Evolutionary conservation across 805 yeast genomes (phyloP).

Genomic region (Grigorovia yakushimaensis): DNA sequence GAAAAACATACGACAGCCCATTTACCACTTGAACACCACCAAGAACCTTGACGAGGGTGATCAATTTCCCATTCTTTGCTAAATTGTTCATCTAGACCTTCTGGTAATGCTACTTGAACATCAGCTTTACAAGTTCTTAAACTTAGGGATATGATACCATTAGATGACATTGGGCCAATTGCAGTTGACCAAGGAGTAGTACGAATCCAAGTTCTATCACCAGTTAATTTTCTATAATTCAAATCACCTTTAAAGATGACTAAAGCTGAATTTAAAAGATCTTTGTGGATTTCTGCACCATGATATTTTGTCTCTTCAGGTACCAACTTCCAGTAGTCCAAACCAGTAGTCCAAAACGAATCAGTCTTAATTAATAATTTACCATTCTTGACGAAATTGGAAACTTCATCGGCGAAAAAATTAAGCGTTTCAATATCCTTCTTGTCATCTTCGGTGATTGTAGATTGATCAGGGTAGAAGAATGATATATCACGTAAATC

Average conservation of each 20-base stretch:
- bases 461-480: conserved; percentile 32
- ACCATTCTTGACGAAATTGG: conserved; percentile 37
- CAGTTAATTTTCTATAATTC: conserved; percentile 89
- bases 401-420: conserved; percentile 38
- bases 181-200: conserved; percentile 67
- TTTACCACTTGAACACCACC: conserved; percentile 85
- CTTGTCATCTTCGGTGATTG: conserved; percentile 16
- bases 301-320: conserved; percentile 38
- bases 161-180: conserved; percentile 54
- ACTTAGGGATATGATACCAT: conserved; percentile 58
- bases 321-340: conserved; percentile 64
- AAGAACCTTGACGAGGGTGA: conserved; percentile 56
- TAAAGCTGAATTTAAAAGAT: conserved; percentile 54
- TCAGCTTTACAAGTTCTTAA: conserved; percentile 95
- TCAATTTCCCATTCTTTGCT: conserved; percentile 46
- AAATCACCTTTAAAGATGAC: conserved; percentile 90
- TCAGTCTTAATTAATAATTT: conserved; percentile 44
- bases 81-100: conserved; percentile 64
- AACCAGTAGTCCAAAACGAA: conserved; percentile 79
- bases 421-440: conserved; percentile 35
- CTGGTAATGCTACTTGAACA: conserved; percentile 75
- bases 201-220: conserved; percentile 81
- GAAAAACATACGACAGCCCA: conserved; percentile 77
- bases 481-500: conserved; percentile 45
- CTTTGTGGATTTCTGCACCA: conserved; percentile 52